These are phyloP conservation scores for Fusarium mangiferae DNA, from an alignment of 2,329 filamentous ascomycete genomes.

Conservation along the genomic window DNA sequence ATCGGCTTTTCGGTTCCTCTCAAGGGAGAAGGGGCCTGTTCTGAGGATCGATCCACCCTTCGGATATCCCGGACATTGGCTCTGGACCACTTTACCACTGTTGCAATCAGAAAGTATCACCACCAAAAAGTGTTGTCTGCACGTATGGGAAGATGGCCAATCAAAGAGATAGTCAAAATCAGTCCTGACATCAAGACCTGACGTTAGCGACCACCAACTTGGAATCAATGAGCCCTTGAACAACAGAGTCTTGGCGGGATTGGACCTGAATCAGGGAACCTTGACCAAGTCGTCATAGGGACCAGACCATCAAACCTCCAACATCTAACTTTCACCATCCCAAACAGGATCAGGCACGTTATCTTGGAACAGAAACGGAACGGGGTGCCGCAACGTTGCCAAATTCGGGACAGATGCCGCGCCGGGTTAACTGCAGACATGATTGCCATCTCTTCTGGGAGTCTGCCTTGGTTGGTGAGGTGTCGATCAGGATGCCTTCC, in stretches of 20 bases:
- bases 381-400: conserved; percentile 5
- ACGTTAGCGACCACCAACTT: conserved; percentile 15
- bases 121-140: neutral
- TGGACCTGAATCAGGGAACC: conserved; percentile 28
- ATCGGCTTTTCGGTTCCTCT: conserved; percentile 28
- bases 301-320: conserved; percentile 1
- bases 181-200: conserved; percentile 26
- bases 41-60: conserved; percentile 30
- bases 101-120: neutral
- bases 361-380: conserved; percentile 13
- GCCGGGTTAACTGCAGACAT: conserved; percentile 16
- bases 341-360: conserved; percentile 1
- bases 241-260: conserved; percentile 7
- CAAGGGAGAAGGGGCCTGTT: conserved; percentile 4
- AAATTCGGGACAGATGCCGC: conserved; percentile 23
- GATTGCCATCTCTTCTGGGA: neutral
- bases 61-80: conserved; percentile 30
- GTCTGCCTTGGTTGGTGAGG: conserved; percentile 27
- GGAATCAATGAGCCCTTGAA: conserved; percentile 20
- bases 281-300: conserved; percentile 32
- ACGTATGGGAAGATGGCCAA: conserved; percentile 4
- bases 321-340: conserved; percentile 14
- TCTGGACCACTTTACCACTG: conserved; percentile 2
- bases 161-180: neutral
- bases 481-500: conserved; percentile 24